These are phyloP conservation scores for Colletotrichum plurivorum DNA, from an alignment of 2,329 filamentous ascomycete genomes.

Conservation along the genomic window DNA sequence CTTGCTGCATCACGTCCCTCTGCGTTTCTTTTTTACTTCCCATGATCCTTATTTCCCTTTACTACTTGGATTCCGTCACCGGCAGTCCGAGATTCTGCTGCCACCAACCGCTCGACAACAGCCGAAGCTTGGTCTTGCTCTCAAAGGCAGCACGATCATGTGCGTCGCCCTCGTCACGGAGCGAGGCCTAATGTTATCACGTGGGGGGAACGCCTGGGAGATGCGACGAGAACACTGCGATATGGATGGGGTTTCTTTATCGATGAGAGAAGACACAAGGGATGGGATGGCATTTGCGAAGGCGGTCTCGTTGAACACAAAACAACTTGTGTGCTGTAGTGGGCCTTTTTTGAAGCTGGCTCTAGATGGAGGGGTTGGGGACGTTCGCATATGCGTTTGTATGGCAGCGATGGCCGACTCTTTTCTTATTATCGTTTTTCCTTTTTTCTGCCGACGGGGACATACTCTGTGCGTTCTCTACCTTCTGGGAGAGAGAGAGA, in stretches of 20 bases:
- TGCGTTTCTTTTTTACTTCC: slow-evolving; percentile 40
- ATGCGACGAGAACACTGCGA: slow-evolving; percentile 19
- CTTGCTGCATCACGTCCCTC: slow-evolving; percentile 33
- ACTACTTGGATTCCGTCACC: slow-evolving; percentile 4
- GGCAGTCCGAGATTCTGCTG: slow-evolving; percentile 1
- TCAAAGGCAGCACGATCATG: slow-evolving; percentile 3
- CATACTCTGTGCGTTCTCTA: slow-evolving; percentile 10
- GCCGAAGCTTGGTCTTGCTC: background rate
- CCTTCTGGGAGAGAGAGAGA: background rate
- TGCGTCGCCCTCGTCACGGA: slow-evolving; percentile 13
- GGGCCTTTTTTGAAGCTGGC: slow-evolving; percentile 14
- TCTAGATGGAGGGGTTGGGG: slow-evolving; percentile 6
- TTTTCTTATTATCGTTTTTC: slow-evolving; percentile 42
- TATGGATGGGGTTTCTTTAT: background rate
- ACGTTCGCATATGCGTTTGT: slow-evolving; percentile 44
- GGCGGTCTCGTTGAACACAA: slow-evolving; percentile 29
- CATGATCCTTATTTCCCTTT: slow-evolving; percentile 29
- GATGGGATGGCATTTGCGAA: slow-evolving; percentile 17
- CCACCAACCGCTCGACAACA: background rate
- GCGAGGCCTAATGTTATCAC: slow-evolving; percentile 22
- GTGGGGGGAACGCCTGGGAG: slow-evolving; percentile 5
- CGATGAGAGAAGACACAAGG: slow-evolving; percentile 15
- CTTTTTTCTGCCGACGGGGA: slow-evolving; percentile 38
- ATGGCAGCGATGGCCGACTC: slow-evolving; percentile 24
- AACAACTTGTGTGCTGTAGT: slow-evolving; percentile 3